Evolutionary conservation across 1,284 basidiomycete species (phyloP), one percentile per base, ranked within the genome.

Genomic region (Agroathelia rolfsii): DNA sequence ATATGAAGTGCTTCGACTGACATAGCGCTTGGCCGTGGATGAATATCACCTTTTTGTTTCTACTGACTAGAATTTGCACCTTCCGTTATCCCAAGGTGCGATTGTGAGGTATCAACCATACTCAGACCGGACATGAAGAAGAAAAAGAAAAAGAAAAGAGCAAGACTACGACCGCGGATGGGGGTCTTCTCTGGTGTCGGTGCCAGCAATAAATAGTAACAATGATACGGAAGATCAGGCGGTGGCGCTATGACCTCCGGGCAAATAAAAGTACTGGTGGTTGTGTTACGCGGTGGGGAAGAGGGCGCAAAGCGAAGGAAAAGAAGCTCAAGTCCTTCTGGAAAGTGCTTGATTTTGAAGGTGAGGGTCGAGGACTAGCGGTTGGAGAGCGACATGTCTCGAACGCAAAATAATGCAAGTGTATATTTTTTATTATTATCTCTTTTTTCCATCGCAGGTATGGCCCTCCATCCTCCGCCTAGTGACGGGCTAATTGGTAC

Each of bases 251-350:
- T n/a, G n/a, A n/a, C n/a, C n/a, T n/a, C n/a, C 47, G 59, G 37
- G 62, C 58, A 2, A 67, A 71, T 51, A n/a, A n/a, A 65, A 68
- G 29, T 90, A 84, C 49, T 92, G 88, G 74, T 93, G 90, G 87
- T 67, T 74, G 29, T 93, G 89, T 47, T 83, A 85, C 48, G 79
- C 76, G 6, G 80, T n/a, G n/a, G n/a, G n/a, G n/a, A n/a, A n/a
- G n/a, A n/a, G 80, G 0, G 77, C 77, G 11, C 77, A 84, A 55
- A 88, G 87, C 37, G 76, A 86, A 12, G 76, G 86, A 14, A 87
- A 89, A 53, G 82, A 80, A 0, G 94, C 90, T 47, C 70, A 72
- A n/a, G n/a, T n/a, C n/a, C 16, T 77, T 77, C 42, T 93, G 88
- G 74, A 76, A 73, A 46, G 61, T 83, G 12, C 67, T 94, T 66